Conservation (phyloP, 1,284 basidiomycete genomes). For the Xerocomus amazonicus region DNA sequence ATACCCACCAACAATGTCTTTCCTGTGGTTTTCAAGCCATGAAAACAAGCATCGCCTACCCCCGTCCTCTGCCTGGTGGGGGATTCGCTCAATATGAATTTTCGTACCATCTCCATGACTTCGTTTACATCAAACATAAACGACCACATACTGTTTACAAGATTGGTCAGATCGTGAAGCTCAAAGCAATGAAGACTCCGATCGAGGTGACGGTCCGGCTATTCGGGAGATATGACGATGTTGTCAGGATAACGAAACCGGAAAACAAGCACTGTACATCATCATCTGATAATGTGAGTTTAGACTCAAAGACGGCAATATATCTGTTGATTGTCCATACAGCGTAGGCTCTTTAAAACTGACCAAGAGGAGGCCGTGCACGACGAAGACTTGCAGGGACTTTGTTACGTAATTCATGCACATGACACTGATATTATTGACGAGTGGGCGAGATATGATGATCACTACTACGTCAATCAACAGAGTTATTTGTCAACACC, state of each 20-base stretch:
- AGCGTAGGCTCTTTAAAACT: conserved; percentile 48
- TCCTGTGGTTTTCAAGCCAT: conserved; percentile 41
- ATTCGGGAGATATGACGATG: conserved; percentile 43
- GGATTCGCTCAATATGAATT: conserved; percentile 38
- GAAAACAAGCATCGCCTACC: conserved; percentile 23
- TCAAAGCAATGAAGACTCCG: conserved; percentile 28
- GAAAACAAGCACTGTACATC: conserved; percentile 10
- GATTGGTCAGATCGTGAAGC: conserved; percentile 53
- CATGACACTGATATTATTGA: conserved; percentile 33
- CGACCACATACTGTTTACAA: conserved; percentile 35
- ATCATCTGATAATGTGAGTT: conserved; percentile 34
- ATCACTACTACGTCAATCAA: conserved; percentile 55
- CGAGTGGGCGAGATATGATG: conserved; percentile 46
- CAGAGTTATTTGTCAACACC: conserved; percentile 16
- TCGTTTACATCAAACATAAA: conserved; percentile 48
- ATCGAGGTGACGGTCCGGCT: conserved; percentile 37
- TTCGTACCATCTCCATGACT: conserved; percentile 55
- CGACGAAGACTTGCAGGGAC: conserved; percentile 43
- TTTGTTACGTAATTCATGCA: conserved; percentile 42
- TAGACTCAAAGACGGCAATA: not conserved
- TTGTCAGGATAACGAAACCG: conserved; percentile 20
- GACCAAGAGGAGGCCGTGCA: conserved; percentile 27
- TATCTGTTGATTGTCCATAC: conserved; percentile 7
- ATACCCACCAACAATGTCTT: conserved; percentile 40
- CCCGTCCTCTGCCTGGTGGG: conserved; percentile 25